Conservation (phyloP, 2,329 filamentous ascomycete species). For the Plenodomus lindquistii region DNA sequence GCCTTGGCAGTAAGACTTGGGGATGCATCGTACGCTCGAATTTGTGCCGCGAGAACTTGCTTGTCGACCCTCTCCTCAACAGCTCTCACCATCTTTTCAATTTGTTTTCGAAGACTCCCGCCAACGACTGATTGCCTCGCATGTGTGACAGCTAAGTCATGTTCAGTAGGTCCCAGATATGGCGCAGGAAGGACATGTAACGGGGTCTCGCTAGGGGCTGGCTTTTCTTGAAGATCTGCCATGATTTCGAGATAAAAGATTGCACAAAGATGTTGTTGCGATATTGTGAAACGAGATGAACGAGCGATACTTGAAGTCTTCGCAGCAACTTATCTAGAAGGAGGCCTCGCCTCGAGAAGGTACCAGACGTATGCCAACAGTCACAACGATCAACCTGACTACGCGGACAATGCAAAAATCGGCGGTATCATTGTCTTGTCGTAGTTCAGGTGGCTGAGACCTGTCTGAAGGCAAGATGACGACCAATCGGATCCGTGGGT, state of each 20-base stretch:
- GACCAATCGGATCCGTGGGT: background rate
- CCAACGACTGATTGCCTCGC: background rate
- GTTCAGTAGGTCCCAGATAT: background rate
- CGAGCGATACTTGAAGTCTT: too few relatives aligned
- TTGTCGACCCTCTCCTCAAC: slow-evolving; percentile 16
- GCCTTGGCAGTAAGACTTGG: background rate
- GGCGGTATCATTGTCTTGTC: background rate
- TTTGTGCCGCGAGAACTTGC: slow-evolving; percentile 17
- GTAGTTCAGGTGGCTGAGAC: background rate
- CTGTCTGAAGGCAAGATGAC: background rate
- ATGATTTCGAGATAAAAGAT: too few relatives aligned
- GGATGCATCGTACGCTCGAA: slow-evolving; percentile 9
- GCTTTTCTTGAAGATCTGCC: background rate
- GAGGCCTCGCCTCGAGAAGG: background rate
- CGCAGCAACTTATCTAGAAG: too few relatives aligned
- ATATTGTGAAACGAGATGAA: too few relatives aligned
- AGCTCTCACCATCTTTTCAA: slow-evolving; percentile 7
- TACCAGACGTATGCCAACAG: background rate
- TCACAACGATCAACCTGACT: background rate
- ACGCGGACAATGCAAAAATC: background rate
- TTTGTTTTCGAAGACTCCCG: slow-evolving; percentile 10
- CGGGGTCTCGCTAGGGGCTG: background rate
- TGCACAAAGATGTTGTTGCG: too few relatives aligned
- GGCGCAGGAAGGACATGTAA: background rate
- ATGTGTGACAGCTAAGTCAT: background rate